Evolutionary conservation across 2,329 filamentous ascomycete genomes (phyloP).

Genomic region (Apiospora koreana): DNA sequence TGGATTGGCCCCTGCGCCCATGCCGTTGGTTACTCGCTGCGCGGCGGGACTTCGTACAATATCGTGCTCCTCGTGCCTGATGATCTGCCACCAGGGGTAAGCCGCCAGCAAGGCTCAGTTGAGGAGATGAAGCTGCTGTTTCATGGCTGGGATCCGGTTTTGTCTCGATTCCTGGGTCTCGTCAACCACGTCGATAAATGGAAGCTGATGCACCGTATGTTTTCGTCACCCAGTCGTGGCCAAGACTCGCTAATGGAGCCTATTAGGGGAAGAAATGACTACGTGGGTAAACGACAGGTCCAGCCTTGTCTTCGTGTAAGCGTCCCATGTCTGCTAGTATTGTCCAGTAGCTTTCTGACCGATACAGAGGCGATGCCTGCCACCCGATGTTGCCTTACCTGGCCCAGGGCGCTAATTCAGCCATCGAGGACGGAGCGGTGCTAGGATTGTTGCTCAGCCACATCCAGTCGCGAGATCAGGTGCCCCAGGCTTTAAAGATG

Average conservation of each 20-base stretch:
- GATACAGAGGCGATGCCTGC: slow-evolving; percentile 56
- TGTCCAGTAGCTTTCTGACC: slow-evolving; percentile 18
- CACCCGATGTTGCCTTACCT: slow-evolving; percentile 66
- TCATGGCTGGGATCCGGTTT: slow-evolving; percentile 63
- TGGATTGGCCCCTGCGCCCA: slow-evolving; percentile 66
- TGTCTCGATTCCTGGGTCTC: slow-evolving; percentile 42
- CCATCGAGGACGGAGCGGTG: slow-evolving; percentile 68
- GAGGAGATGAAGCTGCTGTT: slow-evolving; percentile 65
- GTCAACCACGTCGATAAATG: slow-evolving; percentile 67
- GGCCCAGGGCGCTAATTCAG: slow-evolving; percentile 67
- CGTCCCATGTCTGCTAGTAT: slow-evolving; percentile 28
- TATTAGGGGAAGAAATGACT: slow-evolving; percentile 47
- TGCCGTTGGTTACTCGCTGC: slow-evolving; percentile 63
- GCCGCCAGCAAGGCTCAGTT: slow-evolving; percentile 51
- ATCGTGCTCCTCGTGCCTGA: slow-evolving; percentile 68
- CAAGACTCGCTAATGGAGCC: neutral
- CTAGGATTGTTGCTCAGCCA: slow-evolving; percentile 59
- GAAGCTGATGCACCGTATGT: slow-evolving; percentile 61
- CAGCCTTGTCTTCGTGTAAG: slow-evolving; percentile 51
- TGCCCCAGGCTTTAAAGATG: slow-evolving; percentile 44
- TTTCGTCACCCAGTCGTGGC: neutral
- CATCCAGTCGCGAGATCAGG: slow-evolving; percentile 45
- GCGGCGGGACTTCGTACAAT: slow-evolving; percentile 62
- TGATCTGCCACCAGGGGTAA: slow-evolving; percentile 55
- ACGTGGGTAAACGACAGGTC: slow-evolving; percentile 55